phyloP scores from a whole-genome alignment of 805 yeast genomes.

The Wickerhamomyces rabaulensis region DNA sequence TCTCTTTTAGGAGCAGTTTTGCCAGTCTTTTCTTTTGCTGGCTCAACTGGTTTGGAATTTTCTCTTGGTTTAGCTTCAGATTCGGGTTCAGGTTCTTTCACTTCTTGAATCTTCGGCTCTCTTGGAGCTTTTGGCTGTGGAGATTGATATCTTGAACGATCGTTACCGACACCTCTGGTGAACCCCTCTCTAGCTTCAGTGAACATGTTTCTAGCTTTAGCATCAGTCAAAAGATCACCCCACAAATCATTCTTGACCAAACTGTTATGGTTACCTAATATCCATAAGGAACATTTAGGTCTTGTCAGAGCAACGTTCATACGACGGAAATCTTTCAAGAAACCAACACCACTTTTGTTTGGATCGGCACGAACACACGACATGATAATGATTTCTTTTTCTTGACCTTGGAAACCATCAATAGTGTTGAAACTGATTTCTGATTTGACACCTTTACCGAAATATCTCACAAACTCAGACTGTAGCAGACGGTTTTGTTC shows the following conservation, averaged over 20 bases:
- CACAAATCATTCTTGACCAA: constrained; percentile 65
- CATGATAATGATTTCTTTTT: constrained; percentile 87
- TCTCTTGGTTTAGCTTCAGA: too few relatives aligned
- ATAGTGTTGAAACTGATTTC: constrained; percentile 88
- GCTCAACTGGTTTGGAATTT: too few relatives aligned
- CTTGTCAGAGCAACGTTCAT: constrained; percentile 97
- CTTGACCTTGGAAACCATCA: constrained; percentile 98
- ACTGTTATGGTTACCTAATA: constrained; percentile 74
- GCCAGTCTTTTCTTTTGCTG: neutral
- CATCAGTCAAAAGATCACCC: constrained; percentile 65
- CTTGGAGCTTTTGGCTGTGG: neutral
- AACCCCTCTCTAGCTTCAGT: constrained; percentile 15
- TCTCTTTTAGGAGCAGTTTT: neutral
- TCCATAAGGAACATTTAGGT: constrained; percentile 89
- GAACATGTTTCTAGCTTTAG: constrained; percentile 38
- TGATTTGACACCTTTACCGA: constrained; percentile 57
- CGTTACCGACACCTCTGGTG: constrained; percentile 1
- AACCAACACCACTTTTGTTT: constrained; percentile 62
- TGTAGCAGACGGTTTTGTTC: constrained; percentile 69
- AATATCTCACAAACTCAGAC: constrained; percentile 48
- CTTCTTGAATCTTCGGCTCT: neutral
- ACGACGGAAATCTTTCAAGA: constrained; percentile 84
- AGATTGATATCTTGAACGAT: neutral
- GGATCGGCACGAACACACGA: constrained; percentile 92
- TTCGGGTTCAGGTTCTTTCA: neutral